phyloP scores from a whole-genome alignment of 352 stramenopile genomes.

The Globisporangium spinosum region DNA sequence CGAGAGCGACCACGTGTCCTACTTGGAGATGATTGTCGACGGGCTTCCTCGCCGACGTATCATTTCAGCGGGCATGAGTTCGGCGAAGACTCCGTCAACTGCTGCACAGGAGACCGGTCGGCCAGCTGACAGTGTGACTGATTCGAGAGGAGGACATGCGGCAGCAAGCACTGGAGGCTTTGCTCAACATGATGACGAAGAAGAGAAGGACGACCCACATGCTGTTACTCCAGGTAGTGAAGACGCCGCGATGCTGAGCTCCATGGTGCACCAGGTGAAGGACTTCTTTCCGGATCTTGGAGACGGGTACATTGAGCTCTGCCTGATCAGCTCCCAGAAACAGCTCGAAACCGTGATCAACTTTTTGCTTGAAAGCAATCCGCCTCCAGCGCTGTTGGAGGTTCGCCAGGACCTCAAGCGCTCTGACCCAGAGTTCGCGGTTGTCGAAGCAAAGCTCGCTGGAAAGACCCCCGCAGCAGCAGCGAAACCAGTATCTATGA shows the following conservation, averaged over 20 bases:
- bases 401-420: slow-evolving; percentile 30
- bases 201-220: background rate
- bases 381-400: slow-evolving; percentile 30
- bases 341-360: slow-evolving; percentile 58
- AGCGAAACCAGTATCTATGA: slow-evolving; percentile 11
- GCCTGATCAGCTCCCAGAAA: slow-evolving; percentile 37
- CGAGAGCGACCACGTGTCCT: slow-evolving; percentile 58
- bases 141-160: slow-evolving; percentile 5
- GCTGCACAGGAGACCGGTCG: background rate
- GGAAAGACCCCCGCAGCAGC: slow-evolving; percentile 9
- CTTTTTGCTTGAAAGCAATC: slow-evolving; percentile 52
- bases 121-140: background rate
- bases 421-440: slow-evolving; percentile 28
- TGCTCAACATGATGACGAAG: background rate
- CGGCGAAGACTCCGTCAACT: background rate
- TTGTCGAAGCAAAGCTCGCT: slow-evolving; percentile 27
- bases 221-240: background rate
- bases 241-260: slow-evolving; percentile 15
- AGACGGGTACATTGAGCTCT: slow-evolving; percentile 60
- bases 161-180: slow-evolving; percentile 1
- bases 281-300: slow-evolving; percentile 61
- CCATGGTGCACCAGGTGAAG: slow-evolving; percentile 50
- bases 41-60: slow-evolving; percentile 46
- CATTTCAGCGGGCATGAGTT: slow-evolving; percentile 9
- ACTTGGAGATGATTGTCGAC: slow-evolving; percentile 71